Base-by-base conservation (phyloP, 1,284 basidiomycete genomes). In the Lentinula novae-zelandiae region DNA sequence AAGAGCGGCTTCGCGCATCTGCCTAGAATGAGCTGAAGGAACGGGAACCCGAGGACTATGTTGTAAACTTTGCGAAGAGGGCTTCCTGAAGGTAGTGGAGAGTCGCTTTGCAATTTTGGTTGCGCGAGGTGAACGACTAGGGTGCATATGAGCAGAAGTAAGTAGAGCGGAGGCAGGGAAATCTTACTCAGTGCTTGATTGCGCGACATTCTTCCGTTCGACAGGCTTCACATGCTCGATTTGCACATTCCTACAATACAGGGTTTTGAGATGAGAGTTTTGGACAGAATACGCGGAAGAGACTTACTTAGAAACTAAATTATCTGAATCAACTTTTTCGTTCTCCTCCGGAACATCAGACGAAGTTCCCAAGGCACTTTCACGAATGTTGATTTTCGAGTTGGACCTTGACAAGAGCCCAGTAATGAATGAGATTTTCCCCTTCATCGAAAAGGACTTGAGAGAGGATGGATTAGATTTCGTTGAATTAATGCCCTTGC, bases 1-100 rank as follows among this genome's bases (percentile, higher is more conserved):
- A 17, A 85, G 74, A 1, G 83, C 83, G 9, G 81, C 82, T 54
- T 83, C 78, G 7, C 83, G 74, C 5, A 22, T 59, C 7, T 51
- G 56, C 13, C 40, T 46, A 12, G 57, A 55, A 2, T 58, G 52
- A 13, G 12, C 36, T 10, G 40, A 53, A 40, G 51, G 49, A 3
- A 51, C 42, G 9, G 64, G 58, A 39, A 57, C 33, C 31, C 55
- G 60, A n/a, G 58, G 8, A 2, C 56, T 55, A 15, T 38, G 50
- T 9, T 58, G 58, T 33, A 39, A 38, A 50, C 39, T 52, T 17
- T 42, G 31, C 0, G 60, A 38, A 17, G 60, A 17, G 3, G 27
- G 27, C 38, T 27, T 57, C 5, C 53, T 48, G 12, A 61, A 52
- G 22, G 46, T 61, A 3, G 59, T 60, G 8, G 59, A 60, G 17